phyloP scores from a whole-genome alignment of 1,139 yeast genomes.

The Blastobotrys serpentis region DNA sequence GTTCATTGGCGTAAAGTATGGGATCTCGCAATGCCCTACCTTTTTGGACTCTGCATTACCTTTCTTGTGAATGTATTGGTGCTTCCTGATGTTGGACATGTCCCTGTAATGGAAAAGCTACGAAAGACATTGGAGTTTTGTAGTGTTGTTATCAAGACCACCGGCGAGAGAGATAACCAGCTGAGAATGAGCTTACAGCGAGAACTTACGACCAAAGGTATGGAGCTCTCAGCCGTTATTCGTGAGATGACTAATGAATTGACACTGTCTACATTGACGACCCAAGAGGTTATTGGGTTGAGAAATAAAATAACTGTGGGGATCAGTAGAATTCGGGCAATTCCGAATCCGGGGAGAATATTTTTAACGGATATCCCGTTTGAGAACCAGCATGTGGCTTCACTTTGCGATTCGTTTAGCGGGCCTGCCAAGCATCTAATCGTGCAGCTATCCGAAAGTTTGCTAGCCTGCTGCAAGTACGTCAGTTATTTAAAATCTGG shows the following conservation, averaged over 20 bases:
- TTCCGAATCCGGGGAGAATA: constrained; percentile 39
- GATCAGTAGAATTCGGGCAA: constrained; percentile 43
- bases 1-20: constrained; percentile 42
- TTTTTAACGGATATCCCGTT: constrained; percentile 14
- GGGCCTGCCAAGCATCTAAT: constrained; percentile 19
- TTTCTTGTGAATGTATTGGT: constrained; percentile 39
- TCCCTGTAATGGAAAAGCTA: constrained; percentile 24
- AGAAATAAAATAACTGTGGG: constrained; percentile 45
- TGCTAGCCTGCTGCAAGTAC: constrained; percentile 22
- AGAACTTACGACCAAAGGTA: constrained; percentile 36
- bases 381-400: constrained; percentile 1
- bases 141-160: constrained; percentile 18
- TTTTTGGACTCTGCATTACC: constrained; percentile 45
- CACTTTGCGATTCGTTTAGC: constrained; percentile 10
- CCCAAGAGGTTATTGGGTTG: constrained; percentile 37
- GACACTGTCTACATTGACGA: constrained; percentile 40
- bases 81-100: constrained; percentile 45
- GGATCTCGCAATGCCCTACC: constrained; percentile 47
- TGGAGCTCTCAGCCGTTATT: constrained; percentile 42
- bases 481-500: constrained; percentile 17
- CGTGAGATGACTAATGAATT: constrained; percentile 48
- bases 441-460: constrained; percentile 16
- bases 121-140: constrained; percentile 24
- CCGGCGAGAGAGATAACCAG: constrained; percentile 22
- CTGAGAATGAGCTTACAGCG: constrained; percentile 25